Evolutionary conservation across 345 rosid species (phyloP), one percentile per base, ranked within the genome.

Genomic region (Rhodamnia rubescens): DNA sequence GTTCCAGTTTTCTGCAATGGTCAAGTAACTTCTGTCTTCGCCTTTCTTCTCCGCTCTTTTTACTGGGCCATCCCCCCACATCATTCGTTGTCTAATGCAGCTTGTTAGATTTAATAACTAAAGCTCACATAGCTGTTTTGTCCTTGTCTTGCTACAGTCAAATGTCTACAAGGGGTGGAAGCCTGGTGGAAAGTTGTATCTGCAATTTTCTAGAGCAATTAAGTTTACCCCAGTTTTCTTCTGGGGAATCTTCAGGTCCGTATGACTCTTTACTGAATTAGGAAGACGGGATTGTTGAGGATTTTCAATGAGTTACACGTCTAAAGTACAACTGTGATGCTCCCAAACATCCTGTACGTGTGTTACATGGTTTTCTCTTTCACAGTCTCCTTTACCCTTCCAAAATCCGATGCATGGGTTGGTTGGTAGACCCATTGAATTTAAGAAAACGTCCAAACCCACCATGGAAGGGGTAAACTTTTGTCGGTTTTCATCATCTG

Each of bases 161-260:
- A 75, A 75, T 13, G 92, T 91, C 82, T 97, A 91, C 89, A 92
- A 89, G 82, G 94, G 99, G 98, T 97, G 99, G 98, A 97, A 95
- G 87, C 98, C 98, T 13, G 82, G 92, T 32, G 95, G 95, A 81
- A 87, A 92, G 82, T 84, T 93, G 74, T 93, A 86, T 84, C 85
- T 90, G 88, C 86, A 94, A 86, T 47, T 95, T 83, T 85, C 96
- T 7, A 93, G 99, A 88, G 95, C 95, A 49, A 87, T 97, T 74
- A 95, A 89, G 91, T 94, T 97, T 88, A 89, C 93, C 53, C 99
- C 98, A 1, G 92, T 93, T 86, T 80, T 93, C 90, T 97, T 95
- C 82, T 94, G 99, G 98, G 99, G 98, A 84, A 87, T 92, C 78
- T 89, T 94, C 21, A 97, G 97, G 98, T 95, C 92, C 81, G 90